Evolutionary conservation across 345 rosid genomes (phyloP).

Genomic region (Dipteronia sinensis): DNA sequence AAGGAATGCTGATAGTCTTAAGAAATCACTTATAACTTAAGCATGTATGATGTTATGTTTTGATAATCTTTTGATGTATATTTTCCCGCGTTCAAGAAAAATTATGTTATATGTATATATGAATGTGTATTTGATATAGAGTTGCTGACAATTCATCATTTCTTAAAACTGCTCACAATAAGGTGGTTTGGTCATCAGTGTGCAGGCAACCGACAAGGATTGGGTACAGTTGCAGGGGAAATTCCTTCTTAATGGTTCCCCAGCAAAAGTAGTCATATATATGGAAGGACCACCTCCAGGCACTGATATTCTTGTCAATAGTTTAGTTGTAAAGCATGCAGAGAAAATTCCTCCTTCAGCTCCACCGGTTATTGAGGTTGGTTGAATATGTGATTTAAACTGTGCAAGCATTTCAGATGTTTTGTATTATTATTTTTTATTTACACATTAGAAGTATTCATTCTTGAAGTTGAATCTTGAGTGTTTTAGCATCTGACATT

Average conservation of each 20-base stretch:
- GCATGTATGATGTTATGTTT: background rate
- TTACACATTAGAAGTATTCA: conserved; percentile 6
- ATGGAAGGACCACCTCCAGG: conserved; percentile 95
- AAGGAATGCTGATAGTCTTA: background rate
- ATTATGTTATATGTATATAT: background rate
- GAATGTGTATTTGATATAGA: background rate
- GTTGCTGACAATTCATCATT: background rate
- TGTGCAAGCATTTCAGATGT: background rate
- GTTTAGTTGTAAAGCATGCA: conserved; percentile 71
- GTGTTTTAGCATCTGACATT: conserved; percentile 14
- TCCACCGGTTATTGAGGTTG: conserved; percentile 73
- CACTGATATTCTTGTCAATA: conserved; percentile 77
- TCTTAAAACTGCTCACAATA: conserved; percentile 5
- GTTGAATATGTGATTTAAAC: background rate
- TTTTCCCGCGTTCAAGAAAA: background rate
- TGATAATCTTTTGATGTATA: background rate
- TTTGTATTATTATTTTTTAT: background rate
- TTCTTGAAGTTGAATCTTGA: background rate
- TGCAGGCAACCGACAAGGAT: conserved; percentile 74
- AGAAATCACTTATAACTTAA: background rate
- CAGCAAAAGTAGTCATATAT: conserved; percentile 72
- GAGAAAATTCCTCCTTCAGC: conserved; percentile 60
- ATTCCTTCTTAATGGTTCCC: conserved; percentile 83
- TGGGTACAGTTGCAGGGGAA: conserved; percentile 83
- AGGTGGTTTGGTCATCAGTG: conserved; percentile 38